Percentiles rank a stretch among this genome's conserved stretches.
Evolutionary conservation across 306 rosid genomes (phyloP).

Genomic region (Pterocarpus macrocarpus): DNA sequence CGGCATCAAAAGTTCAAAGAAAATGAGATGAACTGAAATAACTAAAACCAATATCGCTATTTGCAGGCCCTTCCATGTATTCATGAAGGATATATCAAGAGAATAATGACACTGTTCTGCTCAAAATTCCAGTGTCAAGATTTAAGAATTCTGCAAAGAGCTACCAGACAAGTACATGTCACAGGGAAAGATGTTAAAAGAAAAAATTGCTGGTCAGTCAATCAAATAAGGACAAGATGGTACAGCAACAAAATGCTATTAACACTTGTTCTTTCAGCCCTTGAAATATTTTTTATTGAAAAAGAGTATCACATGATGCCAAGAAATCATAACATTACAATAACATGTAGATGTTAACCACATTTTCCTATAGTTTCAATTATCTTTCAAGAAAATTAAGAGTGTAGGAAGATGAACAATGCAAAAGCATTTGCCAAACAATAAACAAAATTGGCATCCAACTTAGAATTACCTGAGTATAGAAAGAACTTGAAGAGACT

Average conservation of each 20-base stretch:
- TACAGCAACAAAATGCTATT: neutral
- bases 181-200: no score
- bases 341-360: neutral
- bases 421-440: conserved; percentile 9
- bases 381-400: neutral
- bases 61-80: no score
- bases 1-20: no score
- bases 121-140: neutral
- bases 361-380: conserved; percentile 6
- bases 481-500: conserved; percentile 17
- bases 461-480: neutral
- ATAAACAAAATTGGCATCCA: neutral
- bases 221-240: neutral
- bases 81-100: neutral
- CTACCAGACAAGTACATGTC: neutral
- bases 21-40: no score
- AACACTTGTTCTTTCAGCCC: neutral
- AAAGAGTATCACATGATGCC: no score
- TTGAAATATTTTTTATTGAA: no score
- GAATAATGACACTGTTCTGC: neutral
- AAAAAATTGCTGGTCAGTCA: no score
- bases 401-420: neutral
- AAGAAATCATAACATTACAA: conserved; percentile 2
- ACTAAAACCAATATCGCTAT: no score
- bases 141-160: neutral